These are phyloP conservation scores for Metschnikowia koreensis DNA, from an alignment of 805 yeast species.

Conservation along the genomic window DNA sequence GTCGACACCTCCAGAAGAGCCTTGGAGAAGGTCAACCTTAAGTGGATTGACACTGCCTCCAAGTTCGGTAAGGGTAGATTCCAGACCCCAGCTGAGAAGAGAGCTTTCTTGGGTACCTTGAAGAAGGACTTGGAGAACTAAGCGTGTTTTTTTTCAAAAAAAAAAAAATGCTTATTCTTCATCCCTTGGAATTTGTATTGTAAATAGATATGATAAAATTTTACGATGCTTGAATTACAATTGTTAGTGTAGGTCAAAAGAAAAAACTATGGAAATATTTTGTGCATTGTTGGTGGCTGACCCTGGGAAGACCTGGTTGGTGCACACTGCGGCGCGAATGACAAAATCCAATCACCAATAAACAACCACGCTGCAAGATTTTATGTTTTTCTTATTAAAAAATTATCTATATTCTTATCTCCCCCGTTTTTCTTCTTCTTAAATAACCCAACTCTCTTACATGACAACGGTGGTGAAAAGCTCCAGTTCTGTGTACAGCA, in stretches of 20 bases:
- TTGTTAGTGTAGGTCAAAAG: too few species aligned
- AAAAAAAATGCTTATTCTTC: too few species aligned
- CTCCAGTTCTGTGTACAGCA: constrained; percentile 31
- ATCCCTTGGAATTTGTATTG: constrained; percentile 1
- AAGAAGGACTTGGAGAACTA: constrained; percentile 84
- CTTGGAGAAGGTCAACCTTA: constrained; percentile 91
- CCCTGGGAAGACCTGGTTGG: too few species aligned
- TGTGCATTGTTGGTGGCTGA: too few species aligned
- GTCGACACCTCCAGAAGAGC: constrained; percentile 98
- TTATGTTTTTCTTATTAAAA: too few species aligned
- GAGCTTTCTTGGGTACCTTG: constrained; percentile 98
- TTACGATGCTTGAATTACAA: constrained; percentile 10
- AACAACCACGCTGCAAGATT: too few species aligned
- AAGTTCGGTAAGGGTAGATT: constrained; percentile 99
- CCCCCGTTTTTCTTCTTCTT: background rate
- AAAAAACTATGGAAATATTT: too few species aligned
- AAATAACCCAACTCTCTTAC: background rate
- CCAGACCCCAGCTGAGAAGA: constrained; percentile 99
- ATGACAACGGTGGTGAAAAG: constrained; percentile 21
- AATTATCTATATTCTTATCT: background rate
- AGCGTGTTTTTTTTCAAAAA: background rate
- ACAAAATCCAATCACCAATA: too few species aligned
- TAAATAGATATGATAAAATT: constrained; percentile 15
- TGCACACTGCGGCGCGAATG: too few species aligned
- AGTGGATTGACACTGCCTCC: constrained; percentile 99